Evolutionary conservation across 1,284 basidiomycete genomes (phyloP), one percentile per base, ranked within the genome.

Genomic region (Cystobasidium slooffiae): DNA sequence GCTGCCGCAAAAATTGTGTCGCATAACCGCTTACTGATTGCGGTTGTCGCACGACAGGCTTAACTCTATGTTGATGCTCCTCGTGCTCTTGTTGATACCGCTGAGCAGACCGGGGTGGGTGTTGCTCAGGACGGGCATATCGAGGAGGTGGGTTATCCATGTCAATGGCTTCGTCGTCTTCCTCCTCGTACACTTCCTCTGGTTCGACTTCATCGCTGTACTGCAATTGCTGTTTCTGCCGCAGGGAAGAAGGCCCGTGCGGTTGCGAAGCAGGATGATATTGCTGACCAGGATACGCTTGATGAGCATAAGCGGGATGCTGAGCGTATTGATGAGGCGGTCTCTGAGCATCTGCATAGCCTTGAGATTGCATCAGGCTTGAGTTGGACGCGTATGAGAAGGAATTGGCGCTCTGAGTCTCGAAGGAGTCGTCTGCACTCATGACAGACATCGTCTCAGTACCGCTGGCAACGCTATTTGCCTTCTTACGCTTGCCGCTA

Each of bases 121-220:
- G 44, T 6, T 63, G 64, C 43, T 66, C 49, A 1, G 64, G 51
- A 6, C 64, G 31, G 3, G 64, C 24, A 44, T 66, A 66, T 5
- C 64, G 47, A 20, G 64, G 24, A 43, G 47, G 49, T 10, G 49
- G 49, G 18, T 66, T 24, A 22, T 73, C 70, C 70, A 73, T 66
- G 31, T 73, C 70, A 44, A 73, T 58, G 10, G 70, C 65, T 43
- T 65, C 70, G 22, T 73, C 70, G 22, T 73, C 70, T 39, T 65
- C 63, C 16, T 73, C 62, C 8, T 65, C 70, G 24, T 73, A 66
- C 3, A 61, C 41, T 3, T 56, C 63, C 16, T 70, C 56, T 20
- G 37, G 41, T 16, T 55, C 68, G 0, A 52, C 6, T 9, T 73
- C 51, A 18, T 73, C 70, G 18, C 58, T 51, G 22, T 73, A 52